A percentile compares a stretch with the other conserved stretches of the same genome.
Evolutionary conservation across 257 asterid genomes (phyloP).

Genomic region (Phtheirospermum japonicum): DNA sequence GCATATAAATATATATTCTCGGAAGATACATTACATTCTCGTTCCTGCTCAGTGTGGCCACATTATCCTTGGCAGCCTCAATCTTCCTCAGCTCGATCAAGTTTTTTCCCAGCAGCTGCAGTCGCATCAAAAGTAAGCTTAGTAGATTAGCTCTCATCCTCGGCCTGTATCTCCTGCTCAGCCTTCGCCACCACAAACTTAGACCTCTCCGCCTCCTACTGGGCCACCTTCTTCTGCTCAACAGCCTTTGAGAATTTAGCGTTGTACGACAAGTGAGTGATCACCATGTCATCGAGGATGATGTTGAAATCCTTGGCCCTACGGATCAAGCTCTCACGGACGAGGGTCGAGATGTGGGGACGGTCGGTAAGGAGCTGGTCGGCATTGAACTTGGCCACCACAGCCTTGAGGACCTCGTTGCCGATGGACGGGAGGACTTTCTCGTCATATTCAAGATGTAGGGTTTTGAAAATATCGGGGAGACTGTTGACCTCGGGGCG

Average conservation of each 20-base stretch:
- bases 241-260: too few relatives aligned
- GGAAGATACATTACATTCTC: slow-evolving; percentile 37
- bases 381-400: slow-evolving; percentile 66
- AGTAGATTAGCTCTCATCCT: slow-evolving; percentile 54
- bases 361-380: slow-evolving; percentile 65
- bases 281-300: too few relatives aligned
- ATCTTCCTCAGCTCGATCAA: slow-evolving; percentile 55
- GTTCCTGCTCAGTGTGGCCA: slow-evolving; percentile 32
- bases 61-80: slow-evolving; percentile 52
- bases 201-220: too few relatives aligned
- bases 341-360: too few relatives aligned
- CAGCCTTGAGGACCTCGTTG: slow-evolving; percentile 61
- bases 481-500: slow-evolving; percentile 51
- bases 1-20: too few relatives aligned
- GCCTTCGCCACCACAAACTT: too few relatives aligned
- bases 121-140: slow-evolving; percentile 54
- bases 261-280: too few relatives aligned
- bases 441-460: slow-evolving; percentile 60
- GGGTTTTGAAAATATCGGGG: slow-evolving; percentile 50
- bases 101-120: slow-evolving; percentile 45
- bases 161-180: too few relatives aligned
- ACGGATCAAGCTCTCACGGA: too few relatives aligned
- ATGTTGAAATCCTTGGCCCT: too few relatives aligned
- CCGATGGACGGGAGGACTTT: slow-evolving; percentile 70
- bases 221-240: too few relatives aligned